phyloP scores from a whole-genome alignment of 805 yeast species.

The Zygosaccharomyces bailii region DNA sequence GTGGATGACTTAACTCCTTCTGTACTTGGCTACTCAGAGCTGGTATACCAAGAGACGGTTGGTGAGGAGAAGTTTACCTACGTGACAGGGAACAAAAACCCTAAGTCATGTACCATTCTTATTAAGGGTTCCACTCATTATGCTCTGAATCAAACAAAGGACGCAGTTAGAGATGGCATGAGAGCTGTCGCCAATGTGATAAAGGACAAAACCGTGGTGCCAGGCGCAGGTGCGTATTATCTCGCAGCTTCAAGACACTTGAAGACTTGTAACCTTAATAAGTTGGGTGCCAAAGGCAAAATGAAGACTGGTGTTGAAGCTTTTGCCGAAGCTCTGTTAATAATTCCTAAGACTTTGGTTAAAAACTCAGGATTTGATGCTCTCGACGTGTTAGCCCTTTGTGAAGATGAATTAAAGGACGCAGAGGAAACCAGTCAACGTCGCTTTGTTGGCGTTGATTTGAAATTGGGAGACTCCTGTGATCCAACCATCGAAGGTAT shows the following conservation, averaged over 20 bases:
- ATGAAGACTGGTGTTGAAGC: constrained; percentile 88
- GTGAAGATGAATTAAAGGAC: constrained; percentile 61
- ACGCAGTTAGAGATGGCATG: constrained; percentile 95
- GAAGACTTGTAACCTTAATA: constrained; percentile 45
- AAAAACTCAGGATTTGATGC: constrained; percentile 93
- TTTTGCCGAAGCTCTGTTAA: constrained; percentile 85
- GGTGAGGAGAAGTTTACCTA: constrained; percentile 98
- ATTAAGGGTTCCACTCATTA: constrained; percentile 93
- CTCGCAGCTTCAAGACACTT: constrained; percentile 74
- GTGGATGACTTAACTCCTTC: constrained; percentile 86
- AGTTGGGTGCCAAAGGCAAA: constrained; percentile 71
- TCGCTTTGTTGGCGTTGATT: constrained; percentile 84
- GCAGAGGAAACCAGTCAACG: constrained; percentile 64
- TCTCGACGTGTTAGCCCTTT: constrained; percentile 79
- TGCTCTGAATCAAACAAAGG: constrained; percentile 86
- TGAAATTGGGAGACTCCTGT: constrained; percentile 89
- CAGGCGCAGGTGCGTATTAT: constrained; percentile 97
- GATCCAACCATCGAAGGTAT: constrained; percentile 93
- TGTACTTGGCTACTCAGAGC: constrained; percentile 83
- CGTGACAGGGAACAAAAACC: constrained; percentile 84
- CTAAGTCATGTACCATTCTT: constrained; percentile 85
- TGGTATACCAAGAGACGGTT: constrained; percentile 84
- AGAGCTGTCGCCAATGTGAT: constrained; percentile 91
- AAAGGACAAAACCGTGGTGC: constrained; percentile 78
- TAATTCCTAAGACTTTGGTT: constrained; percentile 89